Conservation (phyloP, 331 rosid species). For the Phaseolus coccineus region DNA sequence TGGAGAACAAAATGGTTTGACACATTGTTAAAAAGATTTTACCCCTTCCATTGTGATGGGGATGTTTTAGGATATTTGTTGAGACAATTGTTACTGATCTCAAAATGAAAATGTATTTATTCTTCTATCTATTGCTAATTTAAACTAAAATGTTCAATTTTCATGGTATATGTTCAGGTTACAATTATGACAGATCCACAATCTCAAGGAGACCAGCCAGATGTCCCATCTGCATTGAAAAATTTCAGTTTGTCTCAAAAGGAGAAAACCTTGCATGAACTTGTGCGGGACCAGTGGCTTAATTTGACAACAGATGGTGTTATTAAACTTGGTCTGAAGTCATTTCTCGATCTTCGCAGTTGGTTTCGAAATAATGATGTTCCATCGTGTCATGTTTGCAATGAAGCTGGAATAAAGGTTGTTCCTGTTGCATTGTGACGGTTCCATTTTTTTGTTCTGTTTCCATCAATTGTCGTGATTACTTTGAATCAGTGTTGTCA, state of each 20-base stretch:
- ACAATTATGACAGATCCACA: constrained; percentile 49
- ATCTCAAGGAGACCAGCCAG: constrained; percentile 59
- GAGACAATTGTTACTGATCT: neutral
- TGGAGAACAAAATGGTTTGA: constrained; percentile 11
- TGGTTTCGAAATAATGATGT: constrained; percentile 79
- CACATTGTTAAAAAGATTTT: neutral
- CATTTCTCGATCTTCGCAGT: constrained; percentile 91
- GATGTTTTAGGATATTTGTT: constrained; percentile 15
- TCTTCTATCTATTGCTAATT: constrained; percentile 26
- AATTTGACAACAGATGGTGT: constrained; percentile 61
- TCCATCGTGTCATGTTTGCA: constrained; percentile 85
- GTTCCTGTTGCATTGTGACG: constrained; percentile 34
- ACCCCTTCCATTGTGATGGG: neutral
- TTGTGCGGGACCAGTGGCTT: constrained; percentile 82
- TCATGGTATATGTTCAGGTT: constrained; percentile 59
- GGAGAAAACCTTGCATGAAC: constrained; percentile 74
- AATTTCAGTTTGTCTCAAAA: constrained; percentile 69
- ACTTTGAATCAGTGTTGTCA: constrained; percentile 23
- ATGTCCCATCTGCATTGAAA: constrained; percentile 65
- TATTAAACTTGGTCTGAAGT: constrained; percentile 81
- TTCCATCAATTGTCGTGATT: constrained; percentile 20
- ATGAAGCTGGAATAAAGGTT: constrained; percentile 95
- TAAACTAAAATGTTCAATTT: constrained; percentile 29
- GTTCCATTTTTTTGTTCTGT: neutral
- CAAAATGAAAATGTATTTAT: constrained; percentile 1